Base-by-base conservation (phyloP, 805 yeast genomes). In the Priceomyces fermenticarens region DNA sequence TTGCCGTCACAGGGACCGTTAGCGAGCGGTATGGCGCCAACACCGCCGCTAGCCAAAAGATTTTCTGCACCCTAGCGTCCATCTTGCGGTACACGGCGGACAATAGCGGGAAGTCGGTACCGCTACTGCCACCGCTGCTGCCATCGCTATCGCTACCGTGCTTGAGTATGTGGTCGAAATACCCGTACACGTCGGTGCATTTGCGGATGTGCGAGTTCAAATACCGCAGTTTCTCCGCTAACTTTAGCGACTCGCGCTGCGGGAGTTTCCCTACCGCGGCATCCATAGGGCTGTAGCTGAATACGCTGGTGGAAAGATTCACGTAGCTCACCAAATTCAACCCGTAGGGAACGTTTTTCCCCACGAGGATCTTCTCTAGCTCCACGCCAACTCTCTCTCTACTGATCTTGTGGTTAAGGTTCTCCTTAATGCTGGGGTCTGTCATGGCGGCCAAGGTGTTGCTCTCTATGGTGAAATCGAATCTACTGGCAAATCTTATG, bases 381-480 rank as follows among this genome's bases (percentile, higher is more conserved):
- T 93, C 99, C 4, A 78, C 81, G 2, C 97, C 97, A 12, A 93
- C 80, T 47, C 99, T 73, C 60, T 93, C 99, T 39, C 93, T 73
- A 42, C 96, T 86, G 36, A 93, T 89, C 54, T 93, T 93, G 23
- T 75, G 71, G 13, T 72, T 60, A 36, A 93, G 70, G 2, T 86
- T 81, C 0, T 56, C 46, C 47, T 77, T 80, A 38, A 91, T 80
- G 7, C 71, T 74, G 1, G 65, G 61, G 29, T 73, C 70, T 28
- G 60, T 67, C 96, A 93, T 89, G 0, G 91, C 85, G 1, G 62
- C 52, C 26, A 78, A 55, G 0, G 90, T 79, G 0, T 72, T 75
- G 0, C 58, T 51, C 7, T 82, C 95, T 26, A 93, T 74, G 1
- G 51, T 51, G 55, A 90, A 93, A 36, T 78, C 72, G 54, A 85